Base-by-base conservation (phyloP, 2,329 filamentous ascomycete species). In the Metarhizium guizhouense region DNA sequence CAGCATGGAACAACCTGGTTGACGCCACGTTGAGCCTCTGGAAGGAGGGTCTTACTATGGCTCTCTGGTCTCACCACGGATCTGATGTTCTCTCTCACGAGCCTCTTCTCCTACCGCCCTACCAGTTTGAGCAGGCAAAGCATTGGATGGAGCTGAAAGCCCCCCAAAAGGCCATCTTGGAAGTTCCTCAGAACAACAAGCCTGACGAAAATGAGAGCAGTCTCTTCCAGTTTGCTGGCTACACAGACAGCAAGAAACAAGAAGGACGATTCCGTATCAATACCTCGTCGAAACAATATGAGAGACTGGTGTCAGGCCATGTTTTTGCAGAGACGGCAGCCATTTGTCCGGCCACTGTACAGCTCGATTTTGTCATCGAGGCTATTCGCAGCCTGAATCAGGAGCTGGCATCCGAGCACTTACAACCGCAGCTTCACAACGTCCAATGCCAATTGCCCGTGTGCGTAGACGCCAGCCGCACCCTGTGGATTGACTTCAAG, bases 101-200 rank as follows among this genome's bases (percentile, higher is more conserved):
- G 0, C 57, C 52, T 0, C 25, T 73, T 3, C 36, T 67, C 0
- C 61, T 77, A 0, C 74, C 74, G 0, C 70, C 73, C 0, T 75
- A 76, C 54, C 73, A 76, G 47, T 76, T 77, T 56, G 72, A 75
- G 14, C 68, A 70, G 48, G 51, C 61, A 0, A 53, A 61, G 0
- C 73, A 76, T 52, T 76, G 73, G 73, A 50, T 75, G 13, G 64
- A 71, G 2, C 52, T 70, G 3, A 70, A 64, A 52, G 29, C 48
- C 36, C 61, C 34, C 14, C 10, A 42, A 13, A 34, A 55, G 7
- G 10, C 52, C 14, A 18, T 30, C 6, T 20, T 49, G 32, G 20
- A 38, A 3, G 34, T 49, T 29, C 30, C 36, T 18, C 52, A 32
- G n/a, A 48, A 43, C n/a, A 50, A 14, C 36, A 38, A 43, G 36